Conservation (phyloP, 495 filamentous ascomycete genomes). For the Penicillium steckii region DNA sequence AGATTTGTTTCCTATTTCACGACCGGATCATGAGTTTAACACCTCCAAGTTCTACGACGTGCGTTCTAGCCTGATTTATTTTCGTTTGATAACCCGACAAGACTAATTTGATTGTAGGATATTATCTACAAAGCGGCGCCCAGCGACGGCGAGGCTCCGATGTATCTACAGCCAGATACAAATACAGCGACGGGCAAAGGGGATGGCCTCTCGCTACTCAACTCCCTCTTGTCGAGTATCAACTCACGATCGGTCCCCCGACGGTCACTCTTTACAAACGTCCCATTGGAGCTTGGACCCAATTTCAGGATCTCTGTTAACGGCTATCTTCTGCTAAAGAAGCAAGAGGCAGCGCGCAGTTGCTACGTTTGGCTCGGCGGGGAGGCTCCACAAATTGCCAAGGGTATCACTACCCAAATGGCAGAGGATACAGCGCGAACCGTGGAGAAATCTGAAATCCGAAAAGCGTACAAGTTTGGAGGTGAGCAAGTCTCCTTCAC, state of each 20-base stretch:
- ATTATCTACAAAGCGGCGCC: slow-evolving; percentile 70
- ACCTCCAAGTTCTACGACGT: slow-evolving; percentile 89
- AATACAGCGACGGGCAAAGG: slow-evolving; percentile 52
- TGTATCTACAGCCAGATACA: slow-evolving; percentile 46
- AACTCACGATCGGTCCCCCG: slow-evolving; percentile 89
- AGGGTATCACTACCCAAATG: slow-evolving; percentile 66
- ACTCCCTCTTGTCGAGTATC: slow-evolving; percentile 82
- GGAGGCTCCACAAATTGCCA: slow-evolving; percentile 77
- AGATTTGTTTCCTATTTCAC: slow-evolving; percentile 90
- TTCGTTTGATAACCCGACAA: not conserved
- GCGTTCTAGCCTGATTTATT: slow-evolving; percentile 17
- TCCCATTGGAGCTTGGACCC: slow-evolving; percentile 84
- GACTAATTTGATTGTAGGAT: slow-evolving; percentile 50
- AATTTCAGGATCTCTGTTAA: slow-evolving; percentile 84
- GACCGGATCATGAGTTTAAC: slow-evolving; percentile 73
- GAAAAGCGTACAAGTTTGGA: slow-evolving; percentile 95
- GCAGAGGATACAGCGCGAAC: slow-evolving; percentile 71
- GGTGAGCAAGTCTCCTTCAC: slow-evolving; percentile 86
- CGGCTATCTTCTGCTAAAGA: slow-evolving; percentile 85
- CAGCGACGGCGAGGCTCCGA: slow-evolving; percentile 65
- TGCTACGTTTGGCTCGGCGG: slow-evolving; percentile 85
- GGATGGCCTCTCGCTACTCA: slow-evolving; percentile 78
- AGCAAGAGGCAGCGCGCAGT: slow-evolving; percentile 72
- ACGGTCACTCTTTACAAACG: slow-evolving; percentile 78
- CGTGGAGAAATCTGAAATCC: slow-evolving; percentile 78